A percentile compares a stretch with the other conserved stretches of the same genome.
Evolutionary conservation across 2,329 filamentous ascomycete genomes (phyloP).

Genomic region (Tricladium varicosporioides): DNA sequence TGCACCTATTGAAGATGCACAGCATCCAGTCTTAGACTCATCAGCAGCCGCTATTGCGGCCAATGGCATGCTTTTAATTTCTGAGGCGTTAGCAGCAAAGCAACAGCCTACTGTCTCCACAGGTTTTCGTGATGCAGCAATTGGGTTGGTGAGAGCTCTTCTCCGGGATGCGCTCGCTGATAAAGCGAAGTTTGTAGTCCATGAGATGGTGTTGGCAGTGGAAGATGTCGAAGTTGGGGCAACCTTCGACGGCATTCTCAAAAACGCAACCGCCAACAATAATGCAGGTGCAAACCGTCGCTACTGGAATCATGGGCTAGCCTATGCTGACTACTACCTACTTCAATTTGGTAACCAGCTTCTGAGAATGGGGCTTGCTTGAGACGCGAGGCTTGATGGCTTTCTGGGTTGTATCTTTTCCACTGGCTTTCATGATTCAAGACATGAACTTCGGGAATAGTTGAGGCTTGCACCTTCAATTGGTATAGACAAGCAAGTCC

Average conservation of each 20-base stretch:
- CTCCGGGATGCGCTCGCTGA: constrained; percentile 20
- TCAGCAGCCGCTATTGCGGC: constrained; percentile 41
- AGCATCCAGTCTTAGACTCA: constrained; percentile 36
- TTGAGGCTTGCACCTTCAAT: too few relatives aligned
- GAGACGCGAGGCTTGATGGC: too few relatives aligned
- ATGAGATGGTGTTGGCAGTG: not conserved
- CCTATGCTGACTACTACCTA: constrained; percentile 27
- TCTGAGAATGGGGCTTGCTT: constrained; percentile 22
- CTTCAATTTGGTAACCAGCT: constrained; percentile 23
- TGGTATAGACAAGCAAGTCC: too few relatives aligned
- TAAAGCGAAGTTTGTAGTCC: constrained; percentile 13
- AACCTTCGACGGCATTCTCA: constrained; percentile 20
- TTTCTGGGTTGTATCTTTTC: too few relatives aligned
- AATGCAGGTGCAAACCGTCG: constrained; percentile 15
- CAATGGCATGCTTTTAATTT: constrained; percentile 36
- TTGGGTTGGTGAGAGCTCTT: constrained; percentile 24
- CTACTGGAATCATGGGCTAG: constrained; percentile 23
- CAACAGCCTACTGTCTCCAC: constrained; percentile 10
- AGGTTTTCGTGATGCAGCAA: constrained; percentile 8
- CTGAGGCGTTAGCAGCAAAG: constrained; percentile 29
- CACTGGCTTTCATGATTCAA: too few relatives aligned
- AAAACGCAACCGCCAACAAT: constrained; percentile 21
- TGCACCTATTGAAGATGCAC: constrained; percentile 27
- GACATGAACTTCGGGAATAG: too few relatives aligned
- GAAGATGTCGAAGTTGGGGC: not conserved